Percentiles rank a stretch among this genome's conserved stretches.
phyloP scores from a whole-genome alignment of 2,329 filamentous ascomycete genomes.

The Albophoma yamanashiensis region DNA sequence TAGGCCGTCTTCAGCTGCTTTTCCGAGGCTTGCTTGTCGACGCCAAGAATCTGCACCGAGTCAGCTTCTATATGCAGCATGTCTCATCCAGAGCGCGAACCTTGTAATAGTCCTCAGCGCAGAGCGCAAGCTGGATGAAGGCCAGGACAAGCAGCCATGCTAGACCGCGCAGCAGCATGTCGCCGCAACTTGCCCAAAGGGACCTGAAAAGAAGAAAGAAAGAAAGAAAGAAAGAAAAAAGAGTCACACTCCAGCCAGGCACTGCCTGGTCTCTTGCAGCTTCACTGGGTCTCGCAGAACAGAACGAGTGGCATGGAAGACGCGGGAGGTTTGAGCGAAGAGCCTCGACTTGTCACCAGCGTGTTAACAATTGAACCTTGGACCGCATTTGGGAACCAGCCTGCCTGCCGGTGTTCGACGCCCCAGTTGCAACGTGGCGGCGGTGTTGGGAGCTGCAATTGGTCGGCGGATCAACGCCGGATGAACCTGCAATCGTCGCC shows the following conservation, averaged over 20 bases:
- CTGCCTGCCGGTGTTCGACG: neutral
- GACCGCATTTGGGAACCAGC: neutral
- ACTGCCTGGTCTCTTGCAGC: neutral
- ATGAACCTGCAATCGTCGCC: conserved; percentile 5
- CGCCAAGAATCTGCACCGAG: conserved; percentile 55
- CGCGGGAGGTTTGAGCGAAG: neutral
- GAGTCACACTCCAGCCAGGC: neutral
- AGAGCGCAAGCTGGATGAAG: conserved; percentile 42
- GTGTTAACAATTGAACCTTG: conserved; percentile 20
- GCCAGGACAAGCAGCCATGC: conserved; percentile 41
- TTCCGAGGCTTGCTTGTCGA: conserved; percentile 70
- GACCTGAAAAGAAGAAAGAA: conserved; percentile 2
- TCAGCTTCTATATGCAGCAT: neutral
- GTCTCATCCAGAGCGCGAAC: conserved; percentile 25
- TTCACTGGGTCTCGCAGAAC: neutral
- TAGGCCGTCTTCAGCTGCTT: conserved; percentile 92
- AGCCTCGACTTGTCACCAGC: conserved; percentile 16
- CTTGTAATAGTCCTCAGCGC: conserved; percentile 71
- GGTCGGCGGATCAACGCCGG: conserved; percentile 11
- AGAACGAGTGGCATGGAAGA: neutral
- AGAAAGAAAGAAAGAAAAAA: neutral
- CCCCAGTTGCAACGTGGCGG: neutral
- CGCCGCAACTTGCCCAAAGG: conserved; percentile 10
- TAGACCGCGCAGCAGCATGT: conserved; percentile 42
- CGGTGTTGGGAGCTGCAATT: conserved; percentile 12